Conservation (phyloP, 257 asterid species). For the Solanum arcanum region DNA sequence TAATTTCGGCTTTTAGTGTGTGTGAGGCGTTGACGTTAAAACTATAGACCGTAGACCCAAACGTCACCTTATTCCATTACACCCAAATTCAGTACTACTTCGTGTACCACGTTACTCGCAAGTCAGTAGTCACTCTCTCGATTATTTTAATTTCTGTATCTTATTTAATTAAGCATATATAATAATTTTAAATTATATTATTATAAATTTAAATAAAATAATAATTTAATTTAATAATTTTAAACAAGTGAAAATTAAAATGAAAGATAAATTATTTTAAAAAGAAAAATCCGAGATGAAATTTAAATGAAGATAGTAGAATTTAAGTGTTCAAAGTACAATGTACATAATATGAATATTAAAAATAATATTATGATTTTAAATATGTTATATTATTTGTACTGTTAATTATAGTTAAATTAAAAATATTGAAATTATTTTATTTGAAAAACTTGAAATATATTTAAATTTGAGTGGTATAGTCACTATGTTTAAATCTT, state of each 20-base stretch:
- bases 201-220: too few species aligned
- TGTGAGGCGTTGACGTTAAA: not conserved
- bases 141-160: not conserved
- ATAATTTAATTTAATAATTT: not conserved
- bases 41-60: not conserved
- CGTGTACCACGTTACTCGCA: not conserved
- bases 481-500: not conserved
- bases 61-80: not conserved
- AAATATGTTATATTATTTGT: not conserved
- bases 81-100: not conserved
- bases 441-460: not conserved
- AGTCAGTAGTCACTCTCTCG: not conserved
- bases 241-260: not conserved
- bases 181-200: too few species aligned
- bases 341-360: not conserved
- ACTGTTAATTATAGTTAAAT: not conserved
- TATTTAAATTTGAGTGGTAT: not conserved
- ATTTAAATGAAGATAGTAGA: not conserved
- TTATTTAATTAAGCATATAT: not conserved
- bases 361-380: not conserved
- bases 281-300: not conserved
- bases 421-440: not conserved
- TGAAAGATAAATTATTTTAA: not conserved
- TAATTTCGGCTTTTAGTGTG: not conserved
- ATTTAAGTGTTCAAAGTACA: not conserved